phyloP scores from a whole-genome alignment of 345 rosid species.

The Heritiera fomes region DNA sequence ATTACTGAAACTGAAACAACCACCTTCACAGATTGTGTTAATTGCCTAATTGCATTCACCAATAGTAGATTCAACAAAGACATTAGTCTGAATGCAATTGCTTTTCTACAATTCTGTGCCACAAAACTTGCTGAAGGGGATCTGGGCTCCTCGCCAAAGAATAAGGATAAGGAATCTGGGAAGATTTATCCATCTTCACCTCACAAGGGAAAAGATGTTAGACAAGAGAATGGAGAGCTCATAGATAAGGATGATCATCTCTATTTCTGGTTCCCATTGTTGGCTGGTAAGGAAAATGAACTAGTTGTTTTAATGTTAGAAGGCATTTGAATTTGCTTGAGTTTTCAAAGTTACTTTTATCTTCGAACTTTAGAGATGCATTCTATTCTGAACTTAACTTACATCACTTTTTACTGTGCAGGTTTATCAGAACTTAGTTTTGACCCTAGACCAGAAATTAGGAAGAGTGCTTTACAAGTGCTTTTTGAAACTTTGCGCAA shows the following conservation, averaged over 20 bases:
- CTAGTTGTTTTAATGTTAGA: conserved; percentile 23
- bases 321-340: conserved; percentile 23
- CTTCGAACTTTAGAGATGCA: background rate
- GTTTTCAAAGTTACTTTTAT: conserved; percentile 23
- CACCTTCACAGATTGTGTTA: conserved; percentile 97
- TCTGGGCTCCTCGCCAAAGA: conserved; percentile 63
- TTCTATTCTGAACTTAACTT: conserved; percentile 4
- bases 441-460: conserved; percentile 96
- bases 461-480: conserved; percentile 92
- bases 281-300: conserved; percentile 69
- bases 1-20: conserved; percentile 99
- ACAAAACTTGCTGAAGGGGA: conserved; percentile 96
- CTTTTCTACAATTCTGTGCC: conserved; percentile 93
- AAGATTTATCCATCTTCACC: conserved; percentile 57
- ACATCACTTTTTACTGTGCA: conserved; percentile 35
- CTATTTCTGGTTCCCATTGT: conserved; percentile 92
- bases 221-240: conserved; percentile 64
- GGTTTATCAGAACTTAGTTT: conserved; percentile 98
- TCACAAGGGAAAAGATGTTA: conserved; percentile 50
- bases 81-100: conserved; percentile 87
- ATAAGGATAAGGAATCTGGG: conserved; percentile 65
- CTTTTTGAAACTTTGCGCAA: conserved; percentile 88
- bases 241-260: conserved; percentile 74
- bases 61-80: conserved; percentile 94
- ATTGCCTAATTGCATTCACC: conserved; percentile 95